phyloP scores from a whole-genome alignment of 371 early-diverging fungal genomes.

The Gilbertella persicaria region DNA sequence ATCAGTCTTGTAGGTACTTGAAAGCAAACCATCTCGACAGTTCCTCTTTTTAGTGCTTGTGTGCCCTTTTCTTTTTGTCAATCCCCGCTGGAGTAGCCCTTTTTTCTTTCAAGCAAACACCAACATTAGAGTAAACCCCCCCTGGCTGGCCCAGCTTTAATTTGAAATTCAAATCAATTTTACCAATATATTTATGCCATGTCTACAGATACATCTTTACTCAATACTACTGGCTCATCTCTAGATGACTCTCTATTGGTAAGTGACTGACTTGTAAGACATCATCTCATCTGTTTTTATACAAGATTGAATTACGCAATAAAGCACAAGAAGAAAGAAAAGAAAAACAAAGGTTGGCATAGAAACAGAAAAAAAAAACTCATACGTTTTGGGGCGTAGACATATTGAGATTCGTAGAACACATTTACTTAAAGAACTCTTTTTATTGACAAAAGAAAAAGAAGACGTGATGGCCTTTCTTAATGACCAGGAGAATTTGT shows the following conservation, averaged over 20 bases:
- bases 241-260: constrained; percentile 1
- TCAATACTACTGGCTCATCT: neutral
- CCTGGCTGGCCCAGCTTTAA: constrained; percentile 23
- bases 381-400: constrained; percentile 7
- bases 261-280: neutral
- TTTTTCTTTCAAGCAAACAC: constrained; percentile 1
- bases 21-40: too few species aligned
- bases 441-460: constrained; percentile 26
- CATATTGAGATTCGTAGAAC: constrained; percentile 21
- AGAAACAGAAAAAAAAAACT: neutral
- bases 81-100: too few species aligned
- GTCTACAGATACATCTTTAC: constrained; percentile 10
- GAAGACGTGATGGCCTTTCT: constrained; percentile 26
- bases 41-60: too few species aligned
- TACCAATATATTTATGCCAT: constrained; percentile 11
- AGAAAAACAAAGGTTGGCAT: constrained; percentile 29
- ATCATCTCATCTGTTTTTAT: neutral
- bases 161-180: neutral
- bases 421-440: constrained; percentile 32
- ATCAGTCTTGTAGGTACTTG: too few species aligned
- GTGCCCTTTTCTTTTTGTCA: too few species aligned
- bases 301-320: constrained; percentile 21
- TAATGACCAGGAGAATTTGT: constrained; percentile 17
- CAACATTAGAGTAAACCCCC: too few species aligned
- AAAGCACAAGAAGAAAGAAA: constrained; percentile 29